Evolutionary conservation across 2,329 filamentous ascomycete species (phyloP), one percentile per base, ranked within the genome.

Genomic region (Aspergillus fructus): DNA sequence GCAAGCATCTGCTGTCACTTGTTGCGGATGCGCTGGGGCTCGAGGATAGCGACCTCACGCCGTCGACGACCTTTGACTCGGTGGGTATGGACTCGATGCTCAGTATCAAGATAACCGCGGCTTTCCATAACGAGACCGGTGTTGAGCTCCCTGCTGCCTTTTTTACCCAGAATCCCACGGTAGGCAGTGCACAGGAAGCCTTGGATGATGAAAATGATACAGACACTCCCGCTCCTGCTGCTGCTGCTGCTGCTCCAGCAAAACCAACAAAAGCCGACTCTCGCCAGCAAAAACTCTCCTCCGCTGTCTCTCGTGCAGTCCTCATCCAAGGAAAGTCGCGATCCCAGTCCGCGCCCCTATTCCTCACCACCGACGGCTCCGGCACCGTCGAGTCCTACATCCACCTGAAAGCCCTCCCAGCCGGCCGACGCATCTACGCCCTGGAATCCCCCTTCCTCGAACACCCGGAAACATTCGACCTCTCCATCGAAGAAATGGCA

Each of bases 401-500:
- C n/a, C 58, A 56, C 30, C 53, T 59, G 12, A 30, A 21, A 6
- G 21, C 43, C 6, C 40, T 59, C 13, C 49, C 58, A n/a, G 39
- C 43, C 9, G 49, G 47, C 24, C 27, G 45, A 3, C 55, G 30
- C n/a, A 30, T 60, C 21, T 60, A 58, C 48, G 58, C 46, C 13
- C 50, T 58, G 4, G 58, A 56, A 40, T 60, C 55, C 1, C 50
- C 50, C 3, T 58, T 53, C 40, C 40, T 49, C 19, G 21, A 42
- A 17, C 15, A 27, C 17, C 50, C 51, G 3, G 24, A 41, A 12
- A 33, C 37, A 6, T 47, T 34, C 30, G 45, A 42, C 27, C 27
- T 54, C 37, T 51, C 55, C 19, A 34, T 59, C 15, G 39, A 46
- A n/a, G 58, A 55, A 12, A 56, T 51, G 23, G 55, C 58, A 17